phyloP scores from a whole-genome alignment of 2,329 filamentous ascomycete species.

The Sphaerulina vaccinii region DNA sequence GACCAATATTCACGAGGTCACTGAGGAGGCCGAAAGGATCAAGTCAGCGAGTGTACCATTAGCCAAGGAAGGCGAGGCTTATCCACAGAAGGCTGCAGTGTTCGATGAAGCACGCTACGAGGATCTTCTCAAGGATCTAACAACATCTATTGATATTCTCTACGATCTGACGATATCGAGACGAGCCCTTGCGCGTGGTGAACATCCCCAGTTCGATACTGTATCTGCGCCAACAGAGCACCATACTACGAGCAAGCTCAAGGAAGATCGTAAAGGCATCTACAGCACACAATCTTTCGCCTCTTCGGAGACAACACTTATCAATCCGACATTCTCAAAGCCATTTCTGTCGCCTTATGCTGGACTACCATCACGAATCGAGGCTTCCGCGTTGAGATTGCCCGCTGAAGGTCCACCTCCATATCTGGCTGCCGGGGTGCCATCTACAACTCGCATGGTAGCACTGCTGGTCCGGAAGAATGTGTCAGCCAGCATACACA shows the following conservation, averaged over 20 bases:
- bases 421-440: constrained; percentile 48
- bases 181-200: constrained; percentile 42
- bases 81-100: constrained; percentile 49
- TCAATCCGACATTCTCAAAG: constrained; percentile 39
- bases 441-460: constrained; percentile 46
- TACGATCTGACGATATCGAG: constrained; percentile 72
- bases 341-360: constrained; percentile 36
- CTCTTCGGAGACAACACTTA: constrained; percentile 45
- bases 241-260: constrained; percentile 14
- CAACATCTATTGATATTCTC: constrained; percentile 74
- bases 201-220: constrained; percentile 36
- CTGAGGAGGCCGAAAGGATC: constrained; percentile 72
- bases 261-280: constrained; percentile 16
- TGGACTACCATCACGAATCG: constrained; percentile 46
- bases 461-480: constrained; percentile 40
- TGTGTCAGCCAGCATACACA: constrained; percentile 32
- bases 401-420: constrained; percentile 50
- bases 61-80: constrained; percentile 34
- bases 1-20: constrained; percentile 75
- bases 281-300: constrained; percentile 32
- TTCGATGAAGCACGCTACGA: constrained; percentile 69
- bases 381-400: constrained; percentile 43
- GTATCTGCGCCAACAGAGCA: neutral
- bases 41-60: constrained; percentile 48
- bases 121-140: constrained; percentile 71